phyloP scores from a whole-genome alignment of 805 yeast genomes.

The Metschnikowia henanensis region DNA sequence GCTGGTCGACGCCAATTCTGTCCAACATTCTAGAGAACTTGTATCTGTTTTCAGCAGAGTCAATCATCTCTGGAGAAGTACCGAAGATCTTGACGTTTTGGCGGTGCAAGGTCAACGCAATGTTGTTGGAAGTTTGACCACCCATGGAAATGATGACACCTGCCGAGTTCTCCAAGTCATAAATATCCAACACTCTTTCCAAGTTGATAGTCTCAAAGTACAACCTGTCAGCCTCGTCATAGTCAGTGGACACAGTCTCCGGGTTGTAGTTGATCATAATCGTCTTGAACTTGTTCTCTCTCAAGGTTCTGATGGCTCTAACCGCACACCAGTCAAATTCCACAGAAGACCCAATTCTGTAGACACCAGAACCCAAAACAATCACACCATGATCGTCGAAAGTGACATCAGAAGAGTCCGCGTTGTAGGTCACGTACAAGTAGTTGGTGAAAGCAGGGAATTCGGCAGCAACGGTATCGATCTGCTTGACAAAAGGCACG shows the following conservation, averaged over 20 bases:
- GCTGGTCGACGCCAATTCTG: constrained; percentile 95
- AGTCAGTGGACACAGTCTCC: constrained; percentile 98
- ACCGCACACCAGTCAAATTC: constrained; percentile 99
- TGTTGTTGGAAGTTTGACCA: constrained; percentile 97
- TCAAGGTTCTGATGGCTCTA: constrained; percentile 89
- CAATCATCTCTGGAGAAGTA: constrained; percentile 98
- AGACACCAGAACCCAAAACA: constrained; percentile 98
- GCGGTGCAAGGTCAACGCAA: constrained; percentile 86
- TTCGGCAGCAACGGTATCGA: constrained; percentile 98
- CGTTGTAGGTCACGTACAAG: constrained; percentile 92
- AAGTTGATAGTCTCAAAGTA: constrained; percentile 94
- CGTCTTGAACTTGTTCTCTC: constrained; percentile 84
- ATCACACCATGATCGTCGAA: constrained; percentile 92
- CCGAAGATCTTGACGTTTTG: constrained; percentile 95
- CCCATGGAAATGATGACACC: constrained; percentile 98
- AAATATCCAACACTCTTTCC: constrained; percentile 93
- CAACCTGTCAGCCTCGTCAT: constrained; percentile 95
- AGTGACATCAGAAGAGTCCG: constrained; percentile 80
- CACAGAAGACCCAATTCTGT: constrained; percentile 97
- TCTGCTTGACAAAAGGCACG: constrained; percentile 91
- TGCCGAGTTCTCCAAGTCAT: constrained; percentile 82
- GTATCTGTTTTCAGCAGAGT: constrained; percentile 96
- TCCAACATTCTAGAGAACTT: constrained; percentile 98
- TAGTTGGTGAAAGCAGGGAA: constrained; percentile 97
- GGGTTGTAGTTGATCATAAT: constrained; percentile 98